Base-by-base conservation (phyloP, 2,329 filamentous ascomycete species). In the Pyrenophora teres region DNA sequence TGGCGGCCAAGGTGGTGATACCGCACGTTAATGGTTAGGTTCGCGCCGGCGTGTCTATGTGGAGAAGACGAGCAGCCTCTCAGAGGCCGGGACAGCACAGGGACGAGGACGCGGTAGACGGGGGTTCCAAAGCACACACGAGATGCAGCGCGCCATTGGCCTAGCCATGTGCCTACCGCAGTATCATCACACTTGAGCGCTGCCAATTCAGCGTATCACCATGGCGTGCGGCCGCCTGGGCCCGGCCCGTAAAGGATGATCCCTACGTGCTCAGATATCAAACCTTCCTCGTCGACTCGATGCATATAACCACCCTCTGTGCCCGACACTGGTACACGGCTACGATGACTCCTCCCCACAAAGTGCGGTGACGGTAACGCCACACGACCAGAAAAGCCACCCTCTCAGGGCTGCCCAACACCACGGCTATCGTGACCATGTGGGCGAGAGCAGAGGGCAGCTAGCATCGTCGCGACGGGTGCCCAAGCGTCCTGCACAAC, bases 41-140 rank as follows among this genome's bases (percentile, higher is more conserved):
- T 69, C 59, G 64, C 68, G 67, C 65, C 64, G 59, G 60, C 64
- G 69, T 69, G 69, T 69, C 68, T 72, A 68, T 67, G 70, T 71
- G 57, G 57, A 44, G 53, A 49, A 50, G 47, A 46, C 55, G 46
- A 52, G 50, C 53, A 63, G 66, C 66, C 65, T 69, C 63, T 69
- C 55, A 65, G 50, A 57, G 52, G 49, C 40, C 58, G 41, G 32
- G 36, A 57, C 30, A 30, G 49, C 60, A 56, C 62, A 64, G 62
- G 59, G 40, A 61, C 62, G 55, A 61, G 35, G 60, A 56, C 49
- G 59, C 57, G 47, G 56, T 56, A 46, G 62, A 59, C 62, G 52
- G 56, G 59, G 60, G 57, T 59, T 59, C 45, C 44, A 52, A 43
- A 44, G 56, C 46, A 49, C 56, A 63, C 56, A 37, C 32, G 32